phyloP scores from a whole-genome alignment of 345 rosid species.

The Zanthoxylum bungeanum region DNA sequence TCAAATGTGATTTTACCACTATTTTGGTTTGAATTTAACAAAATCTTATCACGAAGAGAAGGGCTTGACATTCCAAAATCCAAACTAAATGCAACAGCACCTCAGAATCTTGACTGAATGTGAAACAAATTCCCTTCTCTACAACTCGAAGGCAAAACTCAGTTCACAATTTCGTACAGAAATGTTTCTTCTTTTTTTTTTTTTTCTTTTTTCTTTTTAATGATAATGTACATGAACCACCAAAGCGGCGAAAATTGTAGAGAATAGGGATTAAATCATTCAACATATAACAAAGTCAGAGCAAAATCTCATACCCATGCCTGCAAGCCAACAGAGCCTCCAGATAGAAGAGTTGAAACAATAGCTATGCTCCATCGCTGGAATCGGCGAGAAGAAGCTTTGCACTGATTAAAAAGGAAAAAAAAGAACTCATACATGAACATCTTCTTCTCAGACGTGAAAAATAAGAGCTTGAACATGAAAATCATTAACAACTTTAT shows the following conservation, averaged over 20 bases:
- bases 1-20: not conserved
- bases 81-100: not conserved
- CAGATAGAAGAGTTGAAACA: constrained; percentile 22
- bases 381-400: constrained; percentile 26
- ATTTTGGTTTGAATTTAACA: not conserved
- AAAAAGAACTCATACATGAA: constrained; percentile 10
- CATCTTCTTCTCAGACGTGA: constrained; percentile 19
- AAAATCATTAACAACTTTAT: constrained; percentile 11
- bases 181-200: too few species aligned
- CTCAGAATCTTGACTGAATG: not conserved
- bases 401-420: constrained; percentile 11
- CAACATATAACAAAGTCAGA: constrained; percentile 20
- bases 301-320: constrained; percentile 28
- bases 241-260: constrained; percentile 18
- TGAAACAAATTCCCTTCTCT: constrained; percentile 20
- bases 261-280: constrained; percentile 11
- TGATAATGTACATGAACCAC: constrained; percentile 54
- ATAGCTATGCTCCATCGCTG: constrained; percentile 26
- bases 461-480: constrained; percentile 13
- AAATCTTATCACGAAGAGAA: not conserved
- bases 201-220: too few species aligned
- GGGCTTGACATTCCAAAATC: not conserved
- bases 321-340: constrained; percentile 23
- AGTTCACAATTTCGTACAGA: constrained; percentile 39
- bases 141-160: constrained; percentile 32